Base-by-base conservation (phyloP, 805 yeast genomes). In the Tanozyma kutaoensis region DNA sequence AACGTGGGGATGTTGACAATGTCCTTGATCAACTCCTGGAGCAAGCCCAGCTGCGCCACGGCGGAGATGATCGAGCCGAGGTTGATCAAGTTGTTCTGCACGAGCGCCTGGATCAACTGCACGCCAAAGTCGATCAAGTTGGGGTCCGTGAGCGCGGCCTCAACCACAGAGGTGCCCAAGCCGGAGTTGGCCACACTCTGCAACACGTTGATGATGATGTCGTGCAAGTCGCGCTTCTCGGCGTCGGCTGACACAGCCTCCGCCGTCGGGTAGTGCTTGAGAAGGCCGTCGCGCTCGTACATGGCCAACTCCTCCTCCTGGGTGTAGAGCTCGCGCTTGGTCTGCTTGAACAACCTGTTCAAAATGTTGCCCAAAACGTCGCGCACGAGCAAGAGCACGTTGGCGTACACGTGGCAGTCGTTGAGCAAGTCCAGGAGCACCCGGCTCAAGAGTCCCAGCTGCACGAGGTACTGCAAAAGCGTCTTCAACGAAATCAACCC, bases 141-240 rank as follows among this genome's bases (percentile, higher is more conserved):
- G 15, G 50, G 18, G 38, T 58, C 62, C n/a, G 61, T 53, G 30
- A 58, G 42, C 15, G 57, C 50, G 22, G 58, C 38, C 38, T 46
- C 44, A 28, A 58, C 58, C 9, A 58, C 61, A 15, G 53, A 49
- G 14, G 52, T 32, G 6, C 57, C 63, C 32, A 58, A 53, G n/a
- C 66, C 66, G 11, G 63, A 57, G 18, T 44, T 31, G 15, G 45
- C 58, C 38, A 58, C 48, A n/a, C 62, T 55, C 31, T 58, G 53
- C 37, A 58, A 50, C 27, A 58, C 41, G 26, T 55, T 53, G 18
- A 47, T 46, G 10, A 57, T 46, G 15, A 58, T 42, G 9, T 41
- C 40, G 30, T 50, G 39, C 12, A 39, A 27, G 30, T 46, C 52
- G 32, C 53, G 17, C 25, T 32, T 37, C 29, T 39, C 28, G 31